A percentile compares a stretch with the other conserved stretches of the same genome.
Conservation (phyloP, 169 alveolate species). For the Cryptosporidium tyzzeri region DNA sequence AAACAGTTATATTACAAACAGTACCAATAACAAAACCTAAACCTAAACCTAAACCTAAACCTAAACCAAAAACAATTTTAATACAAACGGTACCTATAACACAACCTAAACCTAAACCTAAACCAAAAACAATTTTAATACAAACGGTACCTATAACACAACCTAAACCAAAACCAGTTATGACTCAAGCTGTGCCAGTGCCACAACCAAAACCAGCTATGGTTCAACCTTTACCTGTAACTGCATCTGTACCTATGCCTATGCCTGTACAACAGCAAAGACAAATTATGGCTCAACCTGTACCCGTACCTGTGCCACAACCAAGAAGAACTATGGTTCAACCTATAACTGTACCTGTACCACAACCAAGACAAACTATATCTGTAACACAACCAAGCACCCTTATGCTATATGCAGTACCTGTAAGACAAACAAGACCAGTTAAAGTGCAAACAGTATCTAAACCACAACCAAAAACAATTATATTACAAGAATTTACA, state of each 20-base stretch:
- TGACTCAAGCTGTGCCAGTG: neutral
- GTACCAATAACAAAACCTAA: neutral
- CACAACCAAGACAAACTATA: neutral
- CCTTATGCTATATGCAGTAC: neutral
- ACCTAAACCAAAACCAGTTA: constrained; percentile 9
- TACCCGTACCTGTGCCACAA: constrained; percentile 2
- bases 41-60: constrained; percentile 33
- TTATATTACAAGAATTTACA: too few relatives aligned
- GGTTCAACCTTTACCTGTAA: neutral
- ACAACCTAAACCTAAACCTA: neutral
- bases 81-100: neutral
- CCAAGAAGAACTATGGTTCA: neutral
- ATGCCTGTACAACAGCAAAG: constrained; percentile 1
- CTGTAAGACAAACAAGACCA: neutral
- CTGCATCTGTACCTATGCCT: neutral
- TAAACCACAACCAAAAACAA: too few relatives aligned
- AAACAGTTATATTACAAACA: neutral
- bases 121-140: neutral
- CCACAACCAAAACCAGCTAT: neutral
- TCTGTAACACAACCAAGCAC: neutral
- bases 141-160: neutral
- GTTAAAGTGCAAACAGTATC: neutral
- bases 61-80: neutral
- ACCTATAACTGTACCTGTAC: neutral
- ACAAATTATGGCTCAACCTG: neutral